Evolutionary conservation across 352 stramenopile genomes (phyloP), one percentile per base, ranked within the genome.

Genomic region (Phytopythium aichiense): DNA sequence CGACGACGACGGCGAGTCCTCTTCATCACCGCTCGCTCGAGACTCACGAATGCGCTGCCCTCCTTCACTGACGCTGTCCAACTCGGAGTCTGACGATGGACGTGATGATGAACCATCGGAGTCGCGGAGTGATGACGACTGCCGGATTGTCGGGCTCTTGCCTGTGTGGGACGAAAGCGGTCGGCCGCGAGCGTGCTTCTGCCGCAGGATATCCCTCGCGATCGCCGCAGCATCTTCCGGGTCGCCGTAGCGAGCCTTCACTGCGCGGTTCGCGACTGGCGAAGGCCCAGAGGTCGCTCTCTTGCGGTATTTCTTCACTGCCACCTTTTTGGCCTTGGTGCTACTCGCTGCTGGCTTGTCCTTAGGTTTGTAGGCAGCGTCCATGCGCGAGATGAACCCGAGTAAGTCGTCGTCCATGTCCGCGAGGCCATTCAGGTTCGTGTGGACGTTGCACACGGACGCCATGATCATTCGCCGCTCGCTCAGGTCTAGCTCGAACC

Each of bases 341-440:
- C 9, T 15, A 0, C 20, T 7, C 9, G n/a, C 46, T 20, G 65
- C 46, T 79, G 65, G 6, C 56, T 51, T 42, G 72, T 61, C 46
- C 69, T 76, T 35, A 54, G 9, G 8, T 66, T 28, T 63, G 7
- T 74, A 16, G 18, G 71, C 50, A 23, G 66, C 69, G 59, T 79
- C 72, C 25, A 79, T 66, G 13, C 55, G 51, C n/a, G 76, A 70
- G 62, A 79, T 71, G 33, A 74, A 49, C 31, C 71, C 61, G 40
- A 63, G 73, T 16, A 79, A 57, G 8, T 79, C 63, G 63, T 68
- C 61, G 40, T 74, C 69, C 4, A 79, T 66, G 43, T 56, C 71
- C 25, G 18, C 69, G 35, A 79, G 56, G 0, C 68, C 72, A 28
- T 70, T 79, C 35, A 79, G 74, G 49, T 69, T 79, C 50, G 63